Evolutionary conservation across 495 filamentous ascomycete genomes (phyloP).

Genomic region (Mycothermus thermophilus): DNA sequence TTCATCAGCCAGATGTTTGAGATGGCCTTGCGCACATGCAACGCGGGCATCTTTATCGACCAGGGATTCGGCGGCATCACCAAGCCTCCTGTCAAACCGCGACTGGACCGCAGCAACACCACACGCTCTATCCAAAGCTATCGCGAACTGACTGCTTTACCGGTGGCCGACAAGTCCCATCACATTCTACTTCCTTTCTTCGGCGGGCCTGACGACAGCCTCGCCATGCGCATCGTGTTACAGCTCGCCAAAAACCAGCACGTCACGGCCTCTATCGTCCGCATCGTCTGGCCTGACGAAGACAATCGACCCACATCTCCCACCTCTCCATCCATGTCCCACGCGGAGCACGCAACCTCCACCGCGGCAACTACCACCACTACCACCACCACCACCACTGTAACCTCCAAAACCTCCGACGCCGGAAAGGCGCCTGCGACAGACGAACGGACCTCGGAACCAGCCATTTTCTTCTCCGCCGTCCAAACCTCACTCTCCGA

Average conservation of each 20-base stretch:
- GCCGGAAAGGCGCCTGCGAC: slow-evolving; percentile 14
- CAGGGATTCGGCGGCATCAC: slow-evolving; percentile 48
- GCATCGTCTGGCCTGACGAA: slow-evolving; percentile 25
- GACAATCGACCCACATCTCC: slow-evolving; percentile 2
- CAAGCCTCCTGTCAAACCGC: slow-evolving; percentile 19
- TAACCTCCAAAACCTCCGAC: not conserved
- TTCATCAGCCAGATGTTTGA: slow-evolving; percentile 55
- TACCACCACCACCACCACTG: slow-evolving; percentile 1
- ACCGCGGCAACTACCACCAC: slow-evolving; percentile 14
- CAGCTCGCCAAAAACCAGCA: slow-evolving; percentile 65
- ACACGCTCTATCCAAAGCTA: slow-evolving; percentile 43
- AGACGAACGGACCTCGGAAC: no score
- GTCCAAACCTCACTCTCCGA: slow-evolving; percentile 48
- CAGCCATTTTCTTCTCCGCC: no score
- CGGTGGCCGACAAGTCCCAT: slow-evolving; percentile 52
- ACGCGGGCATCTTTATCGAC: slow-evolving; percentile 73
- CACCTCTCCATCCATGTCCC: slow-evolving; percentile 4
- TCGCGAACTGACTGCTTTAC: slow-evolving; percentile 32
- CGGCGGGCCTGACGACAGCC: slow-evolving; percentile 73
- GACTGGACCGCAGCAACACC: slow-evolving; percentile 38
- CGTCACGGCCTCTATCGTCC: slow-evolving; percentile 58
- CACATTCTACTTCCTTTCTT: slow-evolving; percentile 83
- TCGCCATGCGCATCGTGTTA: slow-evolving; percentile 64
- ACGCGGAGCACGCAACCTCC: slow-evolving; percentile 9
- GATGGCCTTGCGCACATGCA: slow-evolving; percentile 37